Percentiles rank a stretch among this genome's conserved stretches.
Evolutionary conservation across 805 yeast genomes (phyloP).

Genomic region (Zygosaccharomyces rouxii): DNA sequence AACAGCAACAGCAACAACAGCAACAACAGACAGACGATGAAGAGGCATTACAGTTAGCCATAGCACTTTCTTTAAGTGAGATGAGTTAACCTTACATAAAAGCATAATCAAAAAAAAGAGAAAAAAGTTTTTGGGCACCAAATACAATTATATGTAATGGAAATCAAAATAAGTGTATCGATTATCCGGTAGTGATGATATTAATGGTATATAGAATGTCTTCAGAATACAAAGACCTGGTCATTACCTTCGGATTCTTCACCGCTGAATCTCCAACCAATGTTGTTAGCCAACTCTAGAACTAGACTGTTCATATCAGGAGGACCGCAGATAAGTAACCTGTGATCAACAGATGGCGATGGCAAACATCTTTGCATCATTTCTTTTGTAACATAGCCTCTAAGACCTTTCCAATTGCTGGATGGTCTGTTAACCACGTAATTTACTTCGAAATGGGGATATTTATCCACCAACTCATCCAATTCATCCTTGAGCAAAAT

Average conservation of each 20-base stretch:
- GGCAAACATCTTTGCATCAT: constrained; percentile 54
- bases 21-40: constrained; percentile 14
- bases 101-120: not conserved
- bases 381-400: constrained; percentile 58
- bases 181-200: not conserved
- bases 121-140: not conserved
- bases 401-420: constrained; percentile 49
- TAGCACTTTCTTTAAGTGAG: constrained; percentile 34
- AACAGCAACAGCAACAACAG: not conserved
- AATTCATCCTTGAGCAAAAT: constrained; percentile 67
- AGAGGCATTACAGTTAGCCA: constrained; percentile 33
- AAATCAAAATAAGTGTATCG: not conserved
- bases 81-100: constrained; percentile 10
- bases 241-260: constrained; percentile 46
- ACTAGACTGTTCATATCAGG: constrained; percentile 58
- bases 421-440: constrained; percentile 55
- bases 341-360: constrained; percentile 42
- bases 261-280: constrained; percentile 53
- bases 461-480: constrained; percentile 60
- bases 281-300: constrained; percentile 46
- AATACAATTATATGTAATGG: not conserved
- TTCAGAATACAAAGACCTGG: constrained; percentile 54
- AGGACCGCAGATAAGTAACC: constrained; percentile 72
- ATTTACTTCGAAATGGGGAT: constrained; percentile 57
- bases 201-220: not conserved